These are phyloP conservation scores for Citrullus amarus DNA, from an alignment of 306 rosid species.

Conservation along the genomic window DNA sequence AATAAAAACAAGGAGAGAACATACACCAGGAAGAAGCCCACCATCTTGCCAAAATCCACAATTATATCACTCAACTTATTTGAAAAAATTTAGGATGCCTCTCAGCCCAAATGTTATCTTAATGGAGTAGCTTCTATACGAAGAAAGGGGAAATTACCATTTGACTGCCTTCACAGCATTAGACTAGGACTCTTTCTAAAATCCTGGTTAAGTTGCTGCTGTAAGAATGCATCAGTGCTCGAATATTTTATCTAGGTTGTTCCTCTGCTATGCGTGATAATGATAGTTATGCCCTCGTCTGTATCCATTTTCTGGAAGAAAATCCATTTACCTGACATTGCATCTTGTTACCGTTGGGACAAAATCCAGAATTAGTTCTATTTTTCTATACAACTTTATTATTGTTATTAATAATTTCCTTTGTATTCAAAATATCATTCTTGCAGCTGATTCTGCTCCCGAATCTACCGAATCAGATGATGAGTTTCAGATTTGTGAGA, in stretches of 20 bases:
- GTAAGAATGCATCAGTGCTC: neutral
- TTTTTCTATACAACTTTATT: conserved; percentile 1
- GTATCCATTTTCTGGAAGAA: neutral
- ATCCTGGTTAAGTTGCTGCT: neutral
- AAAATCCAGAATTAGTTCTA: neutral
- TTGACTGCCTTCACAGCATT: neutral
- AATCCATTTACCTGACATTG: neutral
- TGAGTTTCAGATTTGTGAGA: conserved; percentile 92
- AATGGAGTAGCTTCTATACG: neutral
- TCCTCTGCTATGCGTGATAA: neutral
- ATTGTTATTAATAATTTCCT: neutral
- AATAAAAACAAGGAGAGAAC: neutral
- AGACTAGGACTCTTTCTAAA: neutral
- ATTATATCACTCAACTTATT: neutral
- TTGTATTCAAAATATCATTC: conserved; percentile 13
- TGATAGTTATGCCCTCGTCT: neutral
- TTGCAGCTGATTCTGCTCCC: conserved; percentile 82
- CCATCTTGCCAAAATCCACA: neutral
- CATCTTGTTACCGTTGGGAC: neutral
- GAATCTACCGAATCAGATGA: conserved; percentile 92
- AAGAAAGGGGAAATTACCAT: neutral
- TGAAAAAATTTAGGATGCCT: neutral
- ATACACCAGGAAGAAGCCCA: neutral
- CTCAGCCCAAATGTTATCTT: neutral
- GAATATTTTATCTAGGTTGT: neutral